Evolutionary conservation across 139 green algal genomes (phyloP).

Genomic region (Monoraphidium neglectum): DNA sequence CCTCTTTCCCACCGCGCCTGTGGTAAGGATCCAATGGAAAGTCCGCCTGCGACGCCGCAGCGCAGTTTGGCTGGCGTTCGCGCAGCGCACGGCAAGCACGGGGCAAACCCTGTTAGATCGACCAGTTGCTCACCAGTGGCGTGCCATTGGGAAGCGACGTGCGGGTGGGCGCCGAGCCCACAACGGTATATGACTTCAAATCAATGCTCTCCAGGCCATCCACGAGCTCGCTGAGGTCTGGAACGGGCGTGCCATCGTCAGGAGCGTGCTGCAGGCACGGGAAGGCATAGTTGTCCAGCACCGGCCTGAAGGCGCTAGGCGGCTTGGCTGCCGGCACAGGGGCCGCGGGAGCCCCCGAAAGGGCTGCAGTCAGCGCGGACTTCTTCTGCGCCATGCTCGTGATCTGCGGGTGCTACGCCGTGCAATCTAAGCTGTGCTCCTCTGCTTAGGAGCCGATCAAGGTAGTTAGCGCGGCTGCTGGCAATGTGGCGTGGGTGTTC

Average conservation of each 20-base stretch:
- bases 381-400: slow-evolving; percentile 33
- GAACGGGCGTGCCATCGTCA: slow-evolving; percentile 22
- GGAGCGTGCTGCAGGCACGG: slow-evolving; percentile 32
- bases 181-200: slow-evolving; percentile 28
- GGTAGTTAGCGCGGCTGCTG: too few species aligned
- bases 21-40: slow-evolving; percentile 73
- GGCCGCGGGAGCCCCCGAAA: slow-evolving; percentile 19
- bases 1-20: slow-evolving; percentile 64
- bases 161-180: slow-evolving; percentile 48
- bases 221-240: not conserved
- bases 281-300: slow-evolving; percentile 19
- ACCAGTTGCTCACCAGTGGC: slow-evolving; percentile 29
- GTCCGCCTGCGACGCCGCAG: slow-evolving; percentile 57
- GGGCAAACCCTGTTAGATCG: not conserved
- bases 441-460: too few species aligned
- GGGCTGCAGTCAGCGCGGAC: slow-evolving; percentile 27
- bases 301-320: not conserved
- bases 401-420: too few species aligned
- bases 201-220: slow-evolving; percentile 18
- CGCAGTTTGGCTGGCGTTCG: not conserved
- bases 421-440: too few species aligned
- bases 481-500: too few species aligned
- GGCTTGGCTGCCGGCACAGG: slow-evolving; percentile 5
- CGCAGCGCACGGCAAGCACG: not conserved
- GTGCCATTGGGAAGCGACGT: slow-evolving; percentile 37